These are phyloP conservation scores for Geranomyces michiganensis DNA, from an alignment of 192 early-diverging fungal genomes.

Conservation along the genomic window DNA sequence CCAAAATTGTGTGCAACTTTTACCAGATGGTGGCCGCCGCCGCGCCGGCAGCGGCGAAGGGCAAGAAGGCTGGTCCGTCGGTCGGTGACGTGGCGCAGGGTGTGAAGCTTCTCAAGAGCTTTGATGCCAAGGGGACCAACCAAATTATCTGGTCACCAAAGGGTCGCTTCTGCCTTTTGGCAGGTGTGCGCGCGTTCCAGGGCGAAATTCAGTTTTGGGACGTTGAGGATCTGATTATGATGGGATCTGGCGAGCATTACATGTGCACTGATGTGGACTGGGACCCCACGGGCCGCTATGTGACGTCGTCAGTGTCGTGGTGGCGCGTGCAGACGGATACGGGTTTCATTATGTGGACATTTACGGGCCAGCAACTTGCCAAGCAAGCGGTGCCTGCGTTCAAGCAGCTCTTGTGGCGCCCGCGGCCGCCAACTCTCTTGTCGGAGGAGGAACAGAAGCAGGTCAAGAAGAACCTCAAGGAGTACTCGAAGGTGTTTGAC, in stretches of 20 bases:
- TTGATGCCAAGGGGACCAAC: constrained; percentile 82
- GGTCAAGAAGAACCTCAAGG: constrained; percentile 89
- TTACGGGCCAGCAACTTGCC: constrained; percentile 79
- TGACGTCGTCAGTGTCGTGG: constrained; percentile 81
- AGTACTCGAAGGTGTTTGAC: constrained; percentile 87
- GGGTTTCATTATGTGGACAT: constrained; percentile 91
- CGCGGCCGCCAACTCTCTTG: constrained; percentile 83
- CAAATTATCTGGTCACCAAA: constrained; percentile 93
- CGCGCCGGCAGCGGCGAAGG: constrained; percentile 24
- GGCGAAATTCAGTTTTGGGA: constrained; percentile 95
- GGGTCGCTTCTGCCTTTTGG: constrained; percentile 89
- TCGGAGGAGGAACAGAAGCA: constrained; percentile 78
- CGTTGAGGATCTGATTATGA: constrained; percentile 65
- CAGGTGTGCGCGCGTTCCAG: constrained; percentile 72
- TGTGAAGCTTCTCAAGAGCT: constrained; percentile 82
- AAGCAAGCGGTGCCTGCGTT: constrained; percentile 77
- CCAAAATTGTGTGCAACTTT: constrained; percentile 67
- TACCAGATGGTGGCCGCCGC: constrained; percentile 67
- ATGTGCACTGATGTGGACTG: constrained; percentile 95
- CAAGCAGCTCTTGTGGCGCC: constrained; percentile 96
- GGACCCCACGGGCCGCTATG: constrained; percentile 97
- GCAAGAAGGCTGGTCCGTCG: constrained; percentile 29
- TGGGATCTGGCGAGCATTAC: constrained; percentile 88
- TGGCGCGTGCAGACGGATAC: constrained; percentile 88
- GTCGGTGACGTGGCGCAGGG: constrained; percentile 38